Conservation (phyloP, 768 basidiomycete genomes). For the Hygrocybe coccinea region DNA sequence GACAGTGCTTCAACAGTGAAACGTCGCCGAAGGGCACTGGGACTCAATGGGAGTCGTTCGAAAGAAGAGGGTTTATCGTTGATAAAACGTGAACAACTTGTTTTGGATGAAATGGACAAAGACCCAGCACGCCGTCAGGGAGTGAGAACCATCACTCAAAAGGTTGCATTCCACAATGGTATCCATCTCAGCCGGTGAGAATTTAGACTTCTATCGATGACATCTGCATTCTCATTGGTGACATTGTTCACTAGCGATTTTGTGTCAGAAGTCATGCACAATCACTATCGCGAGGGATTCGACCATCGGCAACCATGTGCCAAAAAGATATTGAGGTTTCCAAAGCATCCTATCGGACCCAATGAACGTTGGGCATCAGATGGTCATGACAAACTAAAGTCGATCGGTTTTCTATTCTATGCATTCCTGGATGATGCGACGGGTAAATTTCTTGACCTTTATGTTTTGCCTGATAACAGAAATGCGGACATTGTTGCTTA, state of each 20-base stretch:
- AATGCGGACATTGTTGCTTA: conserved; percentile 23
- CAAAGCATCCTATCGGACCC: conserved; percentile 20
- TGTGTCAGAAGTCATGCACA: conserved; percentile 18
- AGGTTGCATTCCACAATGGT: conserved; percentile 27
- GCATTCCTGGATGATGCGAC: conserved; percentile 23
- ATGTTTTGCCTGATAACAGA: conserved; percentile 31
- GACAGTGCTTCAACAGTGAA: conserved; percentile 17
- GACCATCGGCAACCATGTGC: conserved; percentile 17
- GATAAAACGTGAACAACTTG: conserved; percentile 30
- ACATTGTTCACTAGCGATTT: no score
- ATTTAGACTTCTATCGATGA: no score
- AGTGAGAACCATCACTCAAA: conserved; percentile 23
- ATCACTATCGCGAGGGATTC: conserved; percentile 23
- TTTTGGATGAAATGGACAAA: conserved; percentile 33
- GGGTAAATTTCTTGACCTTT: conserved; percentile 25
- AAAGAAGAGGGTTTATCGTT: no score
- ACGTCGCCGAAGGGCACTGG: conserved; percentile 14
- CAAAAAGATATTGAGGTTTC: conserved; percentile 21
- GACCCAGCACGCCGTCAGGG: conserved; percentile 29
- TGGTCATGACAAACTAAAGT: conserved; percentile 32
- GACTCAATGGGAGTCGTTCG: conserved; percentile 12
- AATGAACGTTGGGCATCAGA: conserved; percentile 32
- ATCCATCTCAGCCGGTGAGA: no score
- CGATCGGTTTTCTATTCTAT: conserved; percentile 30
- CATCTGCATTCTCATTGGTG: no score